phyloP scores from a whole-genome alignment of 2,329 filamentous ascomycete genomes.

The Penicillium thymicola region DNA sequence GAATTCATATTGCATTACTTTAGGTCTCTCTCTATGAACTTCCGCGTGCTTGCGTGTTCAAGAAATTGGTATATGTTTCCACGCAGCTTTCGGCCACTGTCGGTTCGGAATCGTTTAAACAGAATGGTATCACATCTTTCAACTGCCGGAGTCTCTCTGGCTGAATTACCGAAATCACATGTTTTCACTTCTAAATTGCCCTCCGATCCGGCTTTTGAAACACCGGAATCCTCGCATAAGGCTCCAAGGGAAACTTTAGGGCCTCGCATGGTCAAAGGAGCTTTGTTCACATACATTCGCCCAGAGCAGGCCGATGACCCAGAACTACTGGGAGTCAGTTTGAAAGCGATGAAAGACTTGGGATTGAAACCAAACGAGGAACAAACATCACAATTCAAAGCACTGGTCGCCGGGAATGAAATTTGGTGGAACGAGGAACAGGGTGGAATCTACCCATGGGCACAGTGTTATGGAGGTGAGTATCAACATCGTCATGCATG shows the following conservation, averaged over 20 bases:
- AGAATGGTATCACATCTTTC: slow-evolving; percentile 48
- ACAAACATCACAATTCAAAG: slow-evolving; percentile 68
- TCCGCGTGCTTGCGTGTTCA: slow-evolving; percentile 6
- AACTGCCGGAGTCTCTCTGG: slow-evolving; percentile 35
- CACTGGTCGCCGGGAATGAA: slow-evolving; percentile 76
- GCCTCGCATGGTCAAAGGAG: slow-evolving; percentile 79
- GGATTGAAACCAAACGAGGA: slow-evolving; percentile 68
- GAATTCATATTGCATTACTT: neutral
- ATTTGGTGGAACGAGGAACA: slow-evolving; percentile 70
- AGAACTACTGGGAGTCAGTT: slow-evolving; percentile 78
- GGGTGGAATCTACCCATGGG: slow-evolving; percentile 92
- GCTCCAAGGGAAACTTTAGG: slow-evolving; percentile 72
- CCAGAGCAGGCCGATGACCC: slow-evolving; percentile 69
- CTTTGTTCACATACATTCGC: slow-evolving; percentile 85
- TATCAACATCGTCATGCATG: slow-evolving; percentile 48
- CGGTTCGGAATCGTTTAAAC: slow-evolving; percentile 33
- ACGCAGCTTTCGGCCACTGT: slow-evolving; percentile 2
- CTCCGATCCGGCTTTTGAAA: slow-evolving; percentile 73
- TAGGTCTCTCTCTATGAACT: neutral
- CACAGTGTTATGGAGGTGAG: slow-evolving; percentile 88
- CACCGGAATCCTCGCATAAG: slow-evolving; percentile 74
- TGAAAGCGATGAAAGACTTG: slow-evolving; percentile 74
- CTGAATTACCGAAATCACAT: slow-evolving; percentile 61
- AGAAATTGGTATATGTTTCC: slow-evolving; percentile 26
- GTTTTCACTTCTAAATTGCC: slow-evolving; percentile 66